Evolutionary conservation across 169 alveolate species (phyloP).

Genomic region (Plasmodium gaboni): DNA sequence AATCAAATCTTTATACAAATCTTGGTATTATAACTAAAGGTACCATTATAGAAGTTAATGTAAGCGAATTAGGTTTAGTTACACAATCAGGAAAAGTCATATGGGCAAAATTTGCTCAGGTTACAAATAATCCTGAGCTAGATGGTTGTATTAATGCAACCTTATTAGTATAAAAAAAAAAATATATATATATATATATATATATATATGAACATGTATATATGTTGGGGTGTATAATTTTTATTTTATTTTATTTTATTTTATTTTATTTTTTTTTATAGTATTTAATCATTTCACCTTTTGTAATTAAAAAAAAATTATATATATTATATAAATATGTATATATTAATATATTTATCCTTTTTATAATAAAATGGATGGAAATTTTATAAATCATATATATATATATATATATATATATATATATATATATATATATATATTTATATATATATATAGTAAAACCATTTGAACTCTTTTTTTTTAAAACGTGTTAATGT

Average conservation of each 20-base stretch:
- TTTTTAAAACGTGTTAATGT: too few relatives aligned
- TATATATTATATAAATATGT: neutral
- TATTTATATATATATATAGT: too few relatives aligned
- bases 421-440: too few relatives aligned
- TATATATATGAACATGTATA: neutral
- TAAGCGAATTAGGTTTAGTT: slow-evolving; percentile 98
- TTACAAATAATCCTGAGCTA: slow-evolving; percentile 99
- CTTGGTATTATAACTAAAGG: slow-evolving; percentile 99
- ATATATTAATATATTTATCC: neutral
- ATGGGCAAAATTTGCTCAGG: slow-evolving; percentile 99
- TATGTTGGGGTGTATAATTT: too few relatives aligned
- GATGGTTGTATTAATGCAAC: slow-evolving; percentile 99
- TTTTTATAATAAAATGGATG: too few relatives aligned
- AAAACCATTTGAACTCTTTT: too few relatives aligned
- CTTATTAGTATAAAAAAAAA: slow-evolving; percentile 91
- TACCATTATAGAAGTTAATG: slow-evolving; percentile 98
- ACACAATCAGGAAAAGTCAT: slow-evolving; percentile 99
- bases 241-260: too few relatives aligned
- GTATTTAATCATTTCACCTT: too few relatives aligned
- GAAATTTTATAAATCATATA: too few relatives aligned
- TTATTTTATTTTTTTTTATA: too few relatives aligned
- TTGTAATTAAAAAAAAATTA: too few relatives aligned
- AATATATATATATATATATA: neutral
- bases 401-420: too few relatives aligned
- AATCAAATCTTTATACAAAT: slow-evolving; percentile 95